Conservation (phyloP, 441 rosid genomes). For the Eutrema salsugineum region DNA sequence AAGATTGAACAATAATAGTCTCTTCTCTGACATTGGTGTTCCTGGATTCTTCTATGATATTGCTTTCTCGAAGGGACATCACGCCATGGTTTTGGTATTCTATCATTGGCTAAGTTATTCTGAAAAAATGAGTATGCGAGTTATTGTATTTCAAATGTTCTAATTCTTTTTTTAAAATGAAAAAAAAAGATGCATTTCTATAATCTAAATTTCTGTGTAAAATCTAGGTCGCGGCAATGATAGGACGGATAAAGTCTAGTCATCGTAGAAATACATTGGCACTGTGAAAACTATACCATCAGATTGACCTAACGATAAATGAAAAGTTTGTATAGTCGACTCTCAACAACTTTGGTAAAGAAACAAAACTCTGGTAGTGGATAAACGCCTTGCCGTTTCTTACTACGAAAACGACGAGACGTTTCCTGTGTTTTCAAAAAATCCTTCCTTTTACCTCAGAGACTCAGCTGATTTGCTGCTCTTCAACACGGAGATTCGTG, state of each 20-base stretch:
- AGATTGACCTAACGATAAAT: too few species aligned
- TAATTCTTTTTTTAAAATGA: too few species aligned
- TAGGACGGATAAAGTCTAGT: too few species aligned
- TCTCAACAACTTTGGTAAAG: too few species aligned
- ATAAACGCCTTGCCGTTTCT: slow-evolving; percentile 15
- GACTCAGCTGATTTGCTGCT: not conserved
- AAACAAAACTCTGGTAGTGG: not conserved
- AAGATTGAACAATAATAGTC: slow-evolving; percentile 1
- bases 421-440: not conserved
- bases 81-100: not conserved
- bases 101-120: not conserved
- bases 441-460: not conserved
- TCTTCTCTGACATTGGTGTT: not conserved
- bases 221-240: too few species aligned
- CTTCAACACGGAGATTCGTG: not conserved
- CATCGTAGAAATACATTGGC: too few species aligned
- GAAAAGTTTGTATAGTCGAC: too few species aligned
- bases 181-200: not conserved
- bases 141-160: too few species aligned
- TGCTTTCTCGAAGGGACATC: too few species aligned
- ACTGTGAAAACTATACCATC: too few species aligned
- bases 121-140: not conserved
- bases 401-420: slow-evolving; percentile 1
- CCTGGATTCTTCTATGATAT: not conserved
- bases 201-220: too few species aligned